Evolutionary conservation across 192 early-diverging fungal species (phyloP).

Genomic region (Anaeromyces robustus): DNA sequence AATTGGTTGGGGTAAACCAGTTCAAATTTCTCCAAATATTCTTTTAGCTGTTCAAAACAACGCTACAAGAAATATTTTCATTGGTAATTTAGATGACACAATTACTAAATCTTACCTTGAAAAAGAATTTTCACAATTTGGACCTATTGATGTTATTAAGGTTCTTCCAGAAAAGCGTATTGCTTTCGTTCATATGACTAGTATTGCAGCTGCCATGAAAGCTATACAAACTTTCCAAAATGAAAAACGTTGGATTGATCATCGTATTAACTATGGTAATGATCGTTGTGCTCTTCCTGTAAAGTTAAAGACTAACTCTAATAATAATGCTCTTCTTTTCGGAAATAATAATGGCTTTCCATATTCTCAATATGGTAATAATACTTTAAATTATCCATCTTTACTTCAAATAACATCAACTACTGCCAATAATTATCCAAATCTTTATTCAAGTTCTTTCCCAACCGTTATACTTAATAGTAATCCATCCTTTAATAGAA

Average conservation of each 20-base stretch:
- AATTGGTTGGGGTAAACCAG: conserved; percentile 62
- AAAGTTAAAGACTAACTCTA: background rate
- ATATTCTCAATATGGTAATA: background rate
- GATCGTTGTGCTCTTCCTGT: conserved; percentile 47
- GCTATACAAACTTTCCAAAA: conserved; percentile 44
- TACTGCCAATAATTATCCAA: background rate
- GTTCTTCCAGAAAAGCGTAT: conserved; percentile 57
- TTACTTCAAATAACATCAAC: background rate
- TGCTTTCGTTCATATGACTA: conserved; percentile 72
- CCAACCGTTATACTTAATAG: background rate
- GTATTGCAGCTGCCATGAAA: conserved; percentile 50
- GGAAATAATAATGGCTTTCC: background rate
- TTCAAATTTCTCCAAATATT: conserved; percentile 24
- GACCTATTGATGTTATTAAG: conserved; percentile 54
- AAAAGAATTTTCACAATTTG: conserved; percentile 51
- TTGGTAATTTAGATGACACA: conserved; percentile 53
- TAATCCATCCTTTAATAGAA: conserved; percentile 32
- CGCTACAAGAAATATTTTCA: conserved; percentile 70
- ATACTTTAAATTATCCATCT: background rate
- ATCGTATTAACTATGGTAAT: conserved; percentile 64
- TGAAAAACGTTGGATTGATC: conserved; percentile 32
- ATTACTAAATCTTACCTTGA: conserved; percentile 18
- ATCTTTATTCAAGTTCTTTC: background rate
- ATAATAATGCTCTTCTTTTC: background rate
- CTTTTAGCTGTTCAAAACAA: conserved; percentile 45